Conservation (phyloP, 352 stramenopile genomes). For the Globisporangium echinulatum region DNA sequence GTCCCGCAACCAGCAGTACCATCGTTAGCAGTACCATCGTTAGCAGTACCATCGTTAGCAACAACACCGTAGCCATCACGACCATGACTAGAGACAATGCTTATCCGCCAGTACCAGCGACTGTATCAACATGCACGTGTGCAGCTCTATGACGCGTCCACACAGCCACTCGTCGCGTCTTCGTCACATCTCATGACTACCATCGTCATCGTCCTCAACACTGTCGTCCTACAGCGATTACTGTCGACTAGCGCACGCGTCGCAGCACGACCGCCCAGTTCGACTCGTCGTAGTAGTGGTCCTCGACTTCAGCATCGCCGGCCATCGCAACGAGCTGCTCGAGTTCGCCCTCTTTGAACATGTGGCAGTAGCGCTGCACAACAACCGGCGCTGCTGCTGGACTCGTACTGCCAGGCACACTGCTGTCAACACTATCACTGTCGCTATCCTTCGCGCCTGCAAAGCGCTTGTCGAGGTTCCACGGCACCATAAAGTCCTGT, state of each 20-base stretch:
- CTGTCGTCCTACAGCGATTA: no score
- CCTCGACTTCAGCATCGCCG: constrained; percentile 52
- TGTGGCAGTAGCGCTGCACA: constrained; percentile 85
- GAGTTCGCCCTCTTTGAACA: constrained; percentile 84
- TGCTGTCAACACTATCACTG: neutral
- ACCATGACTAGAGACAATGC: no score
- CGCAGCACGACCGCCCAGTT: constrained; percentile 84
- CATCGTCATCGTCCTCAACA: no score
- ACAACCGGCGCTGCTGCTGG: constrained; percentile 23
- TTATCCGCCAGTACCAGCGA: no score
- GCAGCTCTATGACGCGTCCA: neutral
- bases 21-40: neutral
- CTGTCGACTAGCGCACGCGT: constrained; percentile 17
- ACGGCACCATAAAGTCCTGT: constrained; percentile 87
- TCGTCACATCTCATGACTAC: no score
- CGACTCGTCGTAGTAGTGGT: constrained; percentile 82
- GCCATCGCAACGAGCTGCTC: constrained; percentile 56
- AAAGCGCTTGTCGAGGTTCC: constrained; percentile 82
- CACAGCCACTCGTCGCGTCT: no score
- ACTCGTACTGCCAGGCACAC: neutral
- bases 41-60: neutral
- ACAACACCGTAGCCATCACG: neutral
- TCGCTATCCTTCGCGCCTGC: constrained; percentile 6
- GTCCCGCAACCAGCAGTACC: neutral
- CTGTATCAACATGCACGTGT: neutral